phyloP scores from a whole-genome alignment of 1,284 basidiomycete genomes.

The Cryptococcus sp. region DNA sequence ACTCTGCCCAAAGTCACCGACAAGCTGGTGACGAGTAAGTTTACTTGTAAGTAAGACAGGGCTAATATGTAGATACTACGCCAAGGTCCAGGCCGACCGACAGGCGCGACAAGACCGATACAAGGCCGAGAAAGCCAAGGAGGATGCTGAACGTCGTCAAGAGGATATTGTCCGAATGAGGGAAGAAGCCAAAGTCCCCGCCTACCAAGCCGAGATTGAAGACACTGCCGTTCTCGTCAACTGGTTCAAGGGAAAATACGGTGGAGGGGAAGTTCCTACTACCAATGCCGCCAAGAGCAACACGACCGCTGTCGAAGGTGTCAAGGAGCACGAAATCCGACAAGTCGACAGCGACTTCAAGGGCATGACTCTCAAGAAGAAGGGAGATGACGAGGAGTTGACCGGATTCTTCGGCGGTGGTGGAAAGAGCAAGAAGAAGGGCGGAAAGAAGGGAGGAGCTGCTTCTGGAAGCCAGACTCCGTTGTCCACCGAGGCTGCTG shows the following conservation, averaged over 20 bases:
- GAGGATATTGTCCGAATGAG: constrained; percentile 75
- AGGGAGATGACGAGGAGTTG: constrained; percentile 75
- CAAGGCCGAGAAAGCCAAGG: constrained; percentile 73
- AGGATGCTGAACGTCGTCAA: constrained; percentile 77
- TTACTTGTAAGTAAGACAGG: not conserved
- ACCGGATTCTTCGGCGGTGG: constrained; percentile 75
- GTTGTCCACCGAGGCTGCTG: constrained; percentile 31
- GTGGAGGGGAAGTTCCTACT: constrained; percentile 44
- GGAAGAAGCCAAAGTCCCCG: constrained; percentile 87
- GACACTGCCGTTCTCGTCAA: constrained; percentile 76
- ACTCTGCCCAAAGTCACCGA: constrained; percentile 64
- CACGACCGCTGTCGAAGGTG: constrained; percentile 56
- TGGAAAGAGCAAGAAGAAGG: constrained; percentile 61
- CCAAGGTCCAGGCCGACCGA: constrained; percentile 70
- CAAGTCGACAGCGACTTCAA: constrained; percentile 71
- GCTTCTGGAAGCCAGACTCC: constrained; percentile 48
- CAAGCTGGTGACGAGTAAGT: constrained; percentile 67
- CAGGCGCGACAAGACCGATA: constrained; percentile 74
- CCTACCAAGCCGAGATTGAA: constrained; percentile 90
- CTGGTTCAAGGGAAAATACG: constrained; percentile 73
- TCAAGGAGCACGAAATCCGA: constrained; percentile 78
- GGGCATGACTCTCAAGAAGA: constrained; percentile 79
- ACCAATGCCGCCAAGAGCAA: constrained; percentile 27
- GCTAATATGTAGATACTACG: constrained; percentile 54
- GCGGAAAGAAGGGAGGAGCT: constrained; percentile 55